A percentile compares a stretch with the other conserved stretches of the same genome.
phyloP scores from a whole-genome alignment of 495 filamentous ascomycete genomes.

The Letharia lupina region DNA sequence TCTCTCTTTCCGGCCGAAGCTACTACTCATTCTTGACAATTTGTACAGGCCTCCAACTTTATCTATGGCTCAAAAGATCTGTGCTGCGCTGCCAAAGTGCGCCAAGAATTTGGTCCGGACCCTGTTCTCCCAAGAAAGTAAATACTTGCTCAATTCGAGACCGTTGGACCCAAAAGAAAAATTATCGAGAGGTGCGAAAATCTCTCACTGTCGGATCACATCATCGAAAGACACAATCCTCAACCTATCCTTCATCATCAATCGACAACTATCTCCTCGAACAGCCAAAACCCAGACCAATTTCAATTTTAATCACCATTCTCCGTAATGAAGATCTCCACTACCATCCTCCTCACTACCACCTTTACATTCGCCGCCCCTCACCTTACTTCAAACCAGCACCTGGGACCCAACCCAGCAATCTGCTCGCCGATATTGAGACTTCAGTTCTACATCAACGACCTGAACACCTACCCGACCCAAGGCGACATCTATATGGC shows the following conservation, averaged over 20 bases:
- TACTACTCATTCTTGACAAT: neutral
- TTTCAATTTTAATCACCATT: neutral
- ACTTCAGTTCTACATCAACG: neutral
- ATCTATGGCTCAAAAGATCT: neutral
- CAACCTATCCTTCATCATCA: neutral
- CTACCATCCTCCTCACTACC: neutral
- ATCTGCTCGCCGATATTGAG: neutral
- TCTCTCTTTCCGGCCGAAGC: neutral
- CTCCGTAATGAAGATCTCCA: neutral
- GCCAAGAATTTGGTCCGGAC: neutral
- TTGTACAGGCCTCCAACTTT: neutral
- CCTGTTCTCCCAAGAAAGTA: neutral
- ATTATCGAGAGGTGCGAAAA: neutral
- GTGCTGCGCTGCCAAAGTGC: neutral
- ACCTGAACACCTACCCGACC: neutral
- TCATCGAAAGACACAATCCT: neutral
- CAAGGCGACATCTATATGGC: neutral
- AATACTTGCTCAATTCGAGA: slow-evolving; percentile 1
- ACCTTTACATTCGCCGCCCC: neutral
- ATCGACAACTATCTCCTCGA: neutral
- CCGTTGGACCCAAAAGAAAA: neutral
- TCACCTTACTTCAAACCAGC: neutral
- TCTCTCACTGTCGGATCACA: neutral
- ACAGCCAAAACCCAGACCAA: neutral
- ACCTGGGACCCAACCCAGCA: no score